Base-by-base conservation (phyloP, 768 basidiomycete genomes). In the Mycena filopes region DNA sequence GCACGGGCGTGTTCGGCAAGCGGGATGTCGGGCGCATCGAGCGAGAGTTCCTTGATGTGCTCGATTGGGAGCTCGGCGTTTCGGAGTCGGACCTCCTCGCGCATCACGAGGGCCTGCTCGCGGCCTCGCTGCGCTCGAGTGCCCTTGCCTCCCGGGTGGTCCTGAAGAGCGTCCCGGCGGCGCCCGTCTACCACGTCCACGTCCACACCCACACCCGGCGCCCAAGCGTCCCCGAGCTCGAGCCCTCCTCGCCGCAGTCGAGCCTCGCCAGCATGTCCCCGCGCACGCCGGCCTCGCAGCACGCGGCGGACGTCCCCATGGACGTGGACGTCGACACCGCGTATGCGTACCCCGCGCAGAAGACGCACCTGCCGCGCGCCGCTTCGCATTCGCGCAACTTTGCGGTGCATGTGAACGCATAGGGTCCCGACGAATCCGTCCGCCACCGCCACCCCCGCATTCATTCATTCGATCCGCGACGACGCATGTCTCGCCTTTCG, bases 31-130 rank as follows among this genome's bases (percentile, higher is more conserved):
- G 59, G 0, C 47, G 65, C 15, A 57, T 61, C 20, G 60, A 61
- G 59, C 48, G 59, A 12, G 65, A 66, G 59, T 66, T 66, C 9
- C 54, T 66, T 11, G 65, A 57, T 15, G 60, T 66, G 41, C 48
- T 66, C 6, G 65, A 51, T 16, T 66, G 65, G 65, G 55, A 66
- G 55, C 60, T 66, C 3, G 60, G 55, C 26, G 59, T 66, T 1
- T 1, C 23, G 11, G 59, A 66, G 43, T 48, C 41, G 25, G 59
- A 66, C 0, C 1, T 61, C 23, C 3, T 57, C 11, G 59, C 55
- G 47, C 59, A 61, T n/a, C 58, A 60, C 20, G 53, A 60, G 42
- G 65, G 46, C 2, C 38, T 65, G 8, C 4, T 55, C 1, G 48
- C 16, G 13, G 38, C 54, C 18, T 6, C 25, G 25, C 26, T n/a